Conservation (phyloP, 768 basidiomycete species). For the Leucocoprinus sp. region DNA sequence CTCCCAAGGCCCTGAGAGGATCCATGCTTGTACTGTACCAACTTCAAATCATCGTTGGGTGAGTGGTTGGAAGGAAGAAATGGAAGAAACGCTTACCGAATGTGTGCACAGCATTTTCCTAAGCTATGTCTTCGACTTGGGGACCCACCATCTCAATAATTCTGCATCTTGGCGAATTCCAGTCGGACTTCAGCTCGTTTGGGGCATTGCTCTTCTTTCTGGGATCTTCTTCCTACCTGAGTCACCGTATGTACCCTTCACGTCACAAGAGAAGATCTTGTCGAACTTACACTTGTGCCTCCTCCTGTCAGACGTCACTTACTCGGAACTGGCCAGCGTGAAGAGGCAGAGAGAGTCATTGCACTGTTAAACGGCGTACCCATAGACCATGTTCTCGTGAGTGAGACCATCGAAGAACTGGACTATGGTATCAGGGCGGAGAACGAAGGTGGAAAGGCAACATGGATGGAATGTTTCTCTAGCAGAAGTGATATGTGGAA, state of each 20-base stretch:
- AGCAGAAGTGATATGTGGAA: constrained; percentile 60
- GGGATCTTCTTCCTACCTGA: constrained; percentile 74
- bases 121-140: constrained; percentile 65
- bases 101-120: constrained; percentile 48
- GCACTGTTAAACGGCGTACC: constrained; percentile 59
- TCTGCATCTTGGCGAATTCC: constrained; percentile 70
- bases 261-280: neutral
- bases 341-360: constrained; percentile 54
- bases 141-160: constrained; percentile 43
- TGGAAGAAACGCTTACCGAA: neutral
- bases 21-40: constrained; percentile 68
- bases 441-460: constrained; percentile 75
- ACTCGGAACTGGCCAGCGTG: constrained; percentile 44
- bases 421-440: constrained; percentile 58
- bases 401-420: constrained; percentile 56
- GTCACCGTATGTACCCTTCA: constrained; percentile 47
- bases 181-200: constrained; percentile 65
- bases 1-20: constrained; percentile 68
- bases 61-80: constrained; percentile 12
- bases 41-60: constrained; percentile 70
- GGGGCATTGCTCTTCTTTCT: constrained; percentile 58
- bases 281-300: neutral
- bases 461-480: constrained; percentile 75
- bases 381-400: constrained; percentile 47
- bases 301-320: constrained; percentile 64